Base-by-base conservation (phyloP, 192 early-diverging fungal genomes). In the Coemansia aciculifera region DNA sequence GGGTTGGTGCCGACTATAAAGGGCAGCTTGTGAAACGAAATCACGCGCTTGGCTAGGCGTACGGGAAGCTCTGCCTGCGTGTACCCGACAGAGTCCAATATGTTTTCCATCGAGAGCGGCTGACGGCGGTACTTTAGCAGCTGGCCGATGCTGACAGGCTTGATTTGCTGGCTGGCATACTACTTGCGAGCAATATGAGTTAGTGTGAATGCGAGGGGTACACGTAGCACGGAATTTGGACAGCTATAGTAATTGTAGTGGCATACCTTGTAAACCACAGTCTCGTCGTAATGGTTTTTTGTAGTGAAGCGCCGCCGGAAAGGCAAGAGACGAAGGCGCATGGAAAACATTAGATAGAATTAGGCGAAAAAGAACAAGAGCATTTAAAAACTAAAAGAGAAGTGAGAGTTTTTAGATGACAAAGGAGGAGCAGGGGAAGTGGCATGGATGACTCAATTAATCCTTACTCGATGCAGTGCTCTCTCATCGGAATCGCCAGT, bases 1-100 rank as follows among this genome's bases (percentile, higher is more conserved):
- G 97, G 97, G 76, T 99, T 99, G 51, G 93, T 93, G 62, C 94
- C 97, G 37, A 99, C 95, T 56, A 99, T 99, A 73, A 95, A 97
- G 0, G 95, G 95, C 37, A 97, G 84, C 49, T 87, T 91, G 77
- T 97, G 93, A 56, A 97, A 89, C 6, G 91, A 92, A 5, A 85
- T 78, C 10, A 96, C 93, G 5, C 95, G 90, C 66, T 91, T 80
- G 29, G 95, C 95, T 66, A 99, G 80, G 7, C 97, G 88, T 60
- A 93, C 92, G 0, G 95, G 95, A 23, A 99, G 84, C 78, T 97
- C 95, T 1, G 83, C 85, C 44, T 88, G 87, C 9, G 88, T 86
- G 81, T 89, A 93, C 11, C 75, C 74, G 40, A 84, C 86, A 27
- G 86, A 89, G 36, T 88, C 86, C 19, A 87, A 66, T 34, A 90